Evolutionary conservation across 352 stramenopile genomes (phyloP).

Genomic region (Hyaloperonospora brassicae): DNA sequence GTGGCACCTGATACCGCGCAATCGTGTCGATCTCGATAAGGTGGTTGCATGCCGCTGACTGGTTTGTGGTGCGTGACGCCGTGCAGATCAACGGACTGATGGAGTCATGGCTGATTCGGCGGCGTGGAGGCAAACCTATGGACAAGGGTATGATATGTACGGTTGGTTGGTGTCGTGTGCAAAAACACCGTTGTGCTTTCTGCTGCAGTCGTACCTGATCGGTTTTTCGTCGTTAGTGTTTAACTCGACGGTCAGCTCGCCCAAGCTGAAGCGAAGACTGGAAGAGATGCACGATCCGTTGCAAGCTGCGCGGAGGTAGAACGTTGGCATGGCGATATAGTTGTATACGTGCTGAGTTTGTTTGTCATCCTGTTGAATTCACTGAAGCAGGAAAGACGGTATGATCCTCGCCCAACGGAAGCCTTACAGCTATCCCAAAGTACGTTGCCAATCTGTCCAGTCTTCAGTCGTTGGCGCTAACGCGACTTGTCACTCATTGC

Average conservation of each 20-base stretch:
- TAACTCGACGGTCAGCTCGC: slow-evolving; percentile 43
- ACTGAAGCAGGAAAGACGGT: slow-evolving; percentile 19
- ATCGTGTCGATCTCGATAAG: not conserved
- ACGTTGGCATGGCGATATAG: not conserved
- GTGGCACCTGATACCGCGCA: slow-evolving; percentile 3
- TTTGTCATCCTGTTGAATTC: slow-evolving; percentile 3
- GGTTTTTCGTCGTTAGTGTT: slow-evolving; percentile 25
- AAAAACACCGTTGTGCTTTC: no score
- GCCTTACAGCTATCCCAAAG: slow-evolving; percentile 74
- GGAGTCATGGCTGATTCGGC: slow-evolving; percentile 77
- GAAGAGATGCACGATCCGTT: slow-evolving; percentile 47
- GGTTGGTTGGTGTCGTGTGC: not conserved
- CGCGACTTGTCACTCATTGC: not conserved
- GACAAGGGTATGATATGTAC: slow-evolving; percentile 62
- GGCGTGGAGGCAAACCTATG: slow-evolving; percentile 72
- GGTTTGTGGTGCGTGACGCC: not conserved
- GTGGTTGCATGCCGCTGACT: slow-evolving; percentile 1
- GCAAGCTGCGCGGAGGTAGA: slow-evolving; percentile 35
- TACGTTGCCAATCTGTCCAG: slow-evolving; percentile 6
- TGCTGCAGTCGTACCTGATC: no score
- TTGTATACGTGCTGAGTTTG: not conserved
- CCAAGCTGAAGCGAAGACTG: slow-evolving; percentile 61
- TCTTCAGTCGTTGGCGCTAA: not conserved
- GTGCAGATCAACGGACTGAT: slow-evolving; percentile 75
- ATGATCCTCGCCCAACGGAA: slow-evolving; percentile 42